Base-by-base conservation (phyloP, 371 early-diverging fungal species). In the Dichotomocladium elegans region DNA sequence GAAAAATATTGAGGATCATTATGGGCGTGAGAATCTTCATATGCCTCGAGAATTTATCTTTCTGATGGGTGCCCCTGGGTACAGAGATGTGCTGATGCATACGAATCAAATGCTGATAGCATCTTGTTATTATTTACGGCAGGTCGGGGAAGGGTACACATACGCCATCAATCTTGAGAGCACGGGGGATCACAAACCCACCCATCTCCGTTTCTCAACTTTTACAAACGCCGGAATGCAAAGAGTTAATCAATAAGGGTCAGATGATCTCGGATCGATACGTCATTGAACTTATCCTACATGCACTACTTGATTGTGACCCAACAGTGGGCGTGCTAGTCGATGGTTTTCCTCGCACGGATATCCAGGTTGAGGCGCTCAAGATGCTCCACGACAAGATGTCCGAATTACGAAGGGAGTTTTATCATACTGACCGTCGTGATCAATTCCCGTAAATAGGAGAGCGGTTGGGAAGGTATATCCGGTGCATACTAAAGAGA, bases 41-140 rank as follows among this genome's bases (percentile, higher is more conserved):
- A 64, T 86, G 21, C 86, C 86, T 28, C 72, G 80, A 26, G 86
- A 86, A 48, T 81, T 86, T 51, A 83, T 84, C 25, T 86, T 82
- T 62, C 60, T 86, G 30, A 86, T 86, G 86, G 86, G 86, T n/a
- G 83, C 85, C 12, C 86, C 86, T 22, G 86, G 81, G 58, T 72
- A 70, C n/a, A n/a, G n/a, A 57, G 37, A 22, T 25, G 37, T 17
- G 19, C 30, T 37, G 15, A 22, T 46, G 22, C 37, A 30, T 9
- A 43, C 14, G 40, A 27, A 19, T 7, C 12, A 28, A 7, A 46
- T 15, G 19, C 5, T 19, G 17, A 24, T 31, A 35, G 29, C 9
- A 48, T 22, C 37, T 15, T 25, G 43, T 44, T 21, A 15, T n/a
- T 15, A 58, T 22, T 46, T 8, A 10, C 19, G 25, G 29, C 40